phyloP scores from a whole-genome alignment of 352 stramenopile genomes.

The Phytophthora syringae region DNA sequence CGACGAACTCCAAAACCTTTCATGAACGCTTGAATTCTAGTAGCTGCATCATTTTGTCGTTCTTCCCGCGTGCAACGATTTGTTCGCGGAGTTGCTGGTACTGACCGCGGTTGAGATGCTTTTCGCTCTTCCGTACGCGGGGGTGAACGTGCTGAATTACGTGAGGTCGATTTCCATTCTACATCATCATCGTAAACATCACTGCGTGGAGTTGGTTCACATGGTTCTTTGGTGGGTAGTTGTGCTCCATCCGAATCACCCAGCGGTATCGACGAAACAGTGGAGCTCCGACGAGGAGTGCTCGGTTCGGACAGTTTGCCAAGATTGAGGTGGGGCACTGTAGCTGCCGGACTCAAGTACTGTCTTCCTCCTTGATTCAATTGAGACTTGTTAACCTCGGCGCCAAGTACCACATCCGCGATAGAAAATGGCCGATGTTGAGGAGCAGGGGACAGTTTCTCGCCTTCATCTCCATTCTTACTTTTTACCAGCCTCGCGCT shows the following conservation, averaged over 20 bases:
- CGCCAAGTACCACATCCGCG: conserved; percentile 15
- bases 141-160: not conserved
- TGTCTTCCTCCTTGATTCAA: not conserved
- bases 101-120: not conserved
- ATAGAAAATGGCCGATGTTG: conserved; percentile 13
- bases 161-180: conserved; percentile 6
- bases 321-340: conserved; percentile 21
- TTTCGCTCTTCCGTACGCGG: not conserved
- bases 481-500: not conserved
- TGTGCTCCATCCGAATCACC: not conserved
- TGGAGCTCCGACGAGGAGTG: conserved; percentile 20
- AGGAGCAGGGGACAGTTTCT: not conserved
- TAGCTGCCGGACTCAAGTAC: conserved; percentile 16
- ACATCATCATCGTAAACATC: conserved; percentile 17
- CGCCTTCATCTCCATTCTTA: not conserved
- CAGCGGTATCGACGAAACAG: conserved; percentile 18
- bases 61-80: not conserved
- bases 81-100: conserved; percentile 3
- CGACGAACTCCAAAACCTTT: conserved; percentile 38
- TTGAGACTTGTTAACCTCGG: conserved; percentile 14
- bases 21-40: conserved; percentile 45
- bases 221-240: not conserved
- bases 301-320: conserved; percentile 9
- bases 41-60: conserved; percentile 33
- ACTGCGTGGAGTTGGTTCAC: conserved; percentile 6